Base-by-base conservation (phyloP, 1,284 basidiomycete species). In the Malassezia restricta region DNA sequence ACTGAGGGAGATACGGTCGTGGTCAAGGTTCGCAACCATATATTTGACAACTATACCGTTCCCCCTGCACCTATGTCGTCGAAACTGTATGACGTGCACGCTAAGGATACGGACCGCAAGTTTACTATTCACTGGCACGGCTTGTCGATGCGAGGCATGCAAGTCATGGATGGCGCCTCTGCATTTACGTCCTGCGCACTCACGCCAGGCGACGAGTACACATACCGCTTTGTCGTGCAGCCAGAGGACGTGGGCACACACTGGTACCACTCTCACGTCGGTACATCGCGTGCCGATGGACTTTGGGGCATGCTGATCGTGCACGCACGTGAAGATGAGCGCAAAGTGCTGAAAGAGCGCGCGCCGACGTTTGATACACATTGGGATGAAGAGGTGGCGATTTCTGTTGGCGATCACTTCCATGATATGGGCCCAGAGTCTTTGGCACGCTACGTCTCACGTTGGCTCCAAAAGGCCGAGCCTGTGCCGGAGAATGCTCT, bases 401-500 rank as follows among this genome's bases (percentile, higher is more conserved):
- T 70, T 24, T 17, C 68, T 7, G 42, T 70, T n/a, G 49, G 58
- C 15, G 67, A 68, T 49, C 62, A 64, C 48, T 70, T 63, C 41
- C 64, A 68, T 40, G 56, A 64, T 40, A 55, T 53, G 20, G 58
- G 63, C 24, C 56, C 62, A 27, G 49, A 52, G 12, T 61, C 58
- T 28, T 52, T 60, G 3, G 32, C 40, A 2, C 47, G 57, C 40
- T 57, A 64, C 35, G 52, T 66, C 6, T 61, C 60, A 5, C 14
- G 50, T 54, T 7, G 59, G 58, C 12, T 66, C 70, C 53, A 59
- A 63, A 20, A 68, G 64, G 70, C 66, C 7, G 64, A 68, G 6
- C 65, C 65, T 2, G 65, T 68, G 1, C 74, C 77, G 0, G 67
- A 79, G 47, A 74, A 77, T 0, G 79, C 78, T 2, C 64, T 80